These are phyloP conservation scores for Fraxinus albicans DNA, from an alignment of 305 asterid species.

Conservation along the genomic window DNA sequence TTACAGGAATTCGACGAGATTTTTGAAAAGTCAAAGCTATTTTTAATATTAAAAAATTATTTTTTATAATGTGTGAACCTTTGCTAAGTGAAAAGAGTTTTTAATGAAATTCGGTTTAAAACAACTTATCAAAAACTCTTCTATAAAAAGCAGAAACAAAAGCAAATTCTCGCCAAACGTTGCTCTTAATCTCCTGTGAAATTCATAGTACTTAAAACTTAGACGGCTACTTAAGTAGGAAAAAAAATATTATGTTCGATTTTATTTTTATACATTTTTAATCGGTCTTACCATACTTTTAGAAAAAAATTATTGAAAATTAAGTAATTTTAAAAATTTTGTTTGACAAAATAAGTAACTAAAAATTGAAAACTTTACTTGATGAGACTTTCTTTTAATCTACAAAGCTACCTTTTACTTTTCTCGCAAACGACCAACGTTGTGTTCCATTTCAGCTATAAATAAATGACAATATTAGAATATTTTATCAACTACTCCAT, in stretches of 20 bases:
- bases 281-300: not conserved
- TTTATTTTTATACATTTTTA: not conserved
- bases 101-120: not conserved
- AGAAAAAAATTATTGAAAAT: too few species aligned
- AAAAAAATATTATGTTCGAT: not conserved
- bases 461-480: not conserved
- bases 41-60: too few species aligned
- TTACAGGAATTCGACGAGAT: too few species aligned
- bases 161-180: not conserved
- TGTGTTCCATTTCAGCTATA: not conserved
- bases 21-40: not conserved
- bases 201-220: too few species aligned
- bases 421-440: constrained; percentile 24
- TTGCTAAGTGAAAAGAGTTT: not conserved
- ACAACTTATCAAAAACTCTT: not conserved
- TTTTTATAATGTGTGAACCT: not conserved
- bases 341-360: not conserved
- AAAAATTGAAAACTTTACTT: not conserved
- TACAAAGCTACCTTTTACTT: constrained; percentile 28
- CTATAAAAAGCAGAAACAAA: too few species aligned
- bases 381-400: not conserved
- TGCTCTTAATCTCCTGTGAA: too few species aligned
- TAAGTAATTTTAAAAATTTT: not conserved
- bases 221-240: too few species aligned
- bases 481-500: constrained; percentile 3